Percentiles rank a stretch among this genome's conserved stretches.
phyloP scores from a whole-genome alignment of 805 yeast species.

The Suhomyces prunicola region DNA sequence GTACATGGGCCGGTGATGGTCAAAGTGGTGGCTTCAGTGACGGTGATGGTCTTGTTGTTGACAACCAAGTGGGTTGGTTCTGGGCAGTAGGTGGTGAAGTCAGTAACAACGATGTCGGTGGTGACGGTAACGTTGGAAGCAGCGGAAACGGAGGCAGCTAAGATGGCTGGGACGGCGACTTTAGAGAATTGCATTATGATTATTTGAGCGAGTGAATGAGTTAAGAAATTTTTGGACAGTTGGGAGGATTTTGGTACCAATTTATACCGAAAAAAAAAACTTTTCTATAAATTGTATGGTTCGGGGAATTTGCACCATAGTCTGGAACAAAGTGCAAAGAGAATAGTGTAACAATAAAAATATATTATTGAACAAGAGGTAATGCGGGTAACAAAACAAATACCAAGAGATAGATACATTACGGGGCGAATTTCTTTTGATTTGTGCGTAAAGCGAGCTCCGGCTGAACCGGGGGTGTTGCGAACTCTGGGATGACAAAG shows the following conservation, averaged over 20 bases:
- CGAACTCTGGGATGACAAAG: not conserved
- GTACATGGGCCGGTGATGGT: conserved; percentile 90
- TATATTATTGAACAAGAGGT: not conserved
- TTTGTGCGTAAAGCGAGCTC: not conserved
- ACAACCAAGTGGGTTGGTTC: conserved; percentile 61
- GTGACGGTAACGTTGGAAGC: conserved; percentile 47
- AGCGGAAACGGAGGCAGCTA: conserved; percentile 43
- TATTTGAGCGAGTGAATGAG: conserved; percentile 19
- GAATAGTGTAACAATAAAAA: not conserved
- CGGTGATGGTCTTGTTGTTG: conserved; percentile 69
- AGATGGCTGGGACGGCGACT: conserved; percentile 36
- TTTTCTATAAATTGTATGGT: not conserved
- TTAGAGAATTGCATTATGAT: conserved; percentile 34
- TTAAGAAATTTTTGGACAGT: not conserved
- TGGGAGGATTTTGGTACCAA: not conserved
- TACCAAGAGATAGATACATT: not conserved
- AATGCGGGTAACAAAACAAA: not conserved
- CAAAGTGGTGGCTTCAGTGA: conserved; percentile 74
- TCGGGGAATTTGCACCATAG: not conserved
- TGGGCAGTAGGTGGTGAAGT: conserved; percentile 82
- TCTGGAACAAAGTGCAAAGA: not conserved
- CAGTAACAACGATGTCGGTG: conserved; percentile 60
- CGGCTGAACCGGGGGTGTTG: not conserved
- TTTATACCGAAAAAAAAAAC: conserved; percentile 3
- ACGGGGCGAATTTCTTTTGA: not conserved